Conservation (phyloP, 2,329 filamentous ascomycete species). For the Fusarium buharicum region DNA sequence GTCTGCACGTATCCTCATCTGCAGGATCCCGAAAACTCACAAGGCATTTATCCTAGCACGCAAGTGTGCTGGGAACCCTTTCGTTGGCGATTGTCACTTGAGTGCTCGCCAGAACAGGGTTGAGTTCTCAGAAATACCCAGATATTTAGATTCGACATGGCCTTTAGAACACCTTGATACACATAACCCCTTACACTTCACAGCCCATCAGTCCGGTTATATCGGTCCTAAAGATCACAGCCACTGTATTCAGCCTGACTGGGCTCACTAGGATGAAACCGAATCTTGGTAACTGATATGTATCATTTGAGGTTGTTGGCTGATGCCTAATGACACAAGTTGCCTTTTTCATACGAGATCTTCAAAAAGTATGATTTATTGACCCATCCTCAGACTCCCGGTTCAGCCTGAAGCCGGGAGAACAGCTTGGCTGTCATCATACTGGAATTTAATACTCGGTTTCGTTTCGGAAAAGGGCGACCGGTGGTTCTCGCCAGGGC, state of each 20-base stretch:
- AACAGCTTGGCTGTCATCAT: conserved; percentile 18
- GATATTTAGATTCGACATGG: neutral
- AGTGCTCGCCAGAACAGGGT: neutral
- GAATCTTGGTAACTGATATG: conserved; percentile 16
- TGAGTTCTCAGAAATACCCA: neutral
- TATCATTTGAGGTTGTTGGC: neutral
- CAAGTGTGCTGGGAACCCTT: neutral
- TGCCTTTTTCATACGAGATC: conserved; percentile 21
- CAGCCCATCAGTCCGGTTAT: neutral
- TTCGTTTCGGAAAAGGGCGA: conserved; percentile 23
- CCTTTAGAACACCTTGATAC: neutral
- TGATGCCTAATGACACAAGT: conserved; percentile 6
- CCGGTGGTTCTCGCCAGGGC: conserved; percentile 12
- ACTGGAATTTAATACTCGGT: neutral
- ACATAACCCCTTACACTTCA: conserved; percentile 7
- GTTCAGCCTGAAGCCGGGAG: conserved; percentile 24
- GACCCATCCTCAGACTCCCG: conserved; percentile 1
- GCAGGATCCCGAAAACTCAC: neutral
- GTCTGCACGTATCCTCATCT: conserved; percentile 1
- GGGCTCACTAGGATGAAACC: conserved; percentile 3
- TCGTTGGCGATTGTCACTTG: neutral
- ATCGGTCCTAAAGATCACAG: conserved; percentile 9
- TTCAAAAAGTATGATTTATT: conserved; percentile 8
- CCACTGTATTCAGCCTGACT: conserved; percentile 6
- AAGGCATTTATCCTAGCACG: neutral